phyloP scores from a whole-genome alignment of 192 early-diverging fungal species.

The Podila minutissima region DNA sequence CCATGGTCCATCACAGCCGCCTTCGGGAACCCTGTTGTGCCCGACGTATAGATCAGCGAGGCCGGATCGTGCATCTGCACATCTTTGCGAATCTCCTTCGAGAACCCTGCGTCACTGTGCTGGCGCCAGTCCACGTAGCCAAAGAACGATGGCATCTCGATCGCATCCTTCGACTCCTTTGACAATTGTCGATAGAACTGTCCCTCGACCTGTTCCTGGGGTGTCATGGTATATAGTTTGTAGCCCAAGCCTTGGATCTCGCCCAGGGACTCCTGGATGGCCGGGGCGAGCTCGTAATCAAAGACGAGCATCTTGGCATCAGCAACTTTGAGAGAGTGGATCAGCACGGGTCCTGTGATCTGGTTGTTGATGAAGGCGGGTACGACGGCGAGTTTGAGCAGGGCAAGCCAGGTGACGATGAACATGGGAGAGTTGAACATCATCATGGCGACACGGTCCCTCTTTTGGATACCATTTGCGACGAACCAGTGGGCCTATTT shows the following conservation, averaged over 20 bases:
- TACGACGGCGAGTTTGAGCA: conserved; percentile 65
- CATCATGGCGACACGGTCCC: conserved; percentile 62
- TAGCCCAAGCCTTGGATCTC: conserved; percentile 25
- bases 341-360: conserved; percentile 47
- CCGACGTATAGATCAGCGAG: conserved; percentile 59
- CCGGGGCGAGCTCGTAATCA: conserved; percentile 42
- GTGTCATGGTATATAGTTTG: conserved; percentile 28
- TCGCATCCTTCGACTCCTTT: conserved; percentile 20
- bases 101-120: conserved; percentile 28
- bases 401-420: conserved; percentile 60
- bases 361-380: conserved; percentile 72
- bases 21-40: conserved; percentile 73
- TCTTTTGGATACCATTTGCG: conserved; percentile 13
- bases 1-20: conserved; percentile 62
- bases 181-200: conserved; percentile 29
- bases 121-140: conserved; percentile 22
- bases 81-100: conserved; percentile 8
- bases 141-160: conserved; percentile 53
- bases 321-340: conserved; percentile 55
- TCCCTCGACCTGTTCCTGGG: conserved; percentile 17
- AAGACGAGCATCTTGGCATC: conserved; percentile 55
- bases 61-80: conserved; percentile 25
- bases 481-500: conserved; percentile 42
- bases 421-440: conserved; percentile 70
- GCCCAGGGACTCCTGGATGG: conserved; percentile 35